Percentiles rank a stretch among this genome's conserved stretches.
Evolutionary conservation across 495 filamentous ascomycete genomes (phyloP).

Genomic region (Penicillium canescens): DNA sequence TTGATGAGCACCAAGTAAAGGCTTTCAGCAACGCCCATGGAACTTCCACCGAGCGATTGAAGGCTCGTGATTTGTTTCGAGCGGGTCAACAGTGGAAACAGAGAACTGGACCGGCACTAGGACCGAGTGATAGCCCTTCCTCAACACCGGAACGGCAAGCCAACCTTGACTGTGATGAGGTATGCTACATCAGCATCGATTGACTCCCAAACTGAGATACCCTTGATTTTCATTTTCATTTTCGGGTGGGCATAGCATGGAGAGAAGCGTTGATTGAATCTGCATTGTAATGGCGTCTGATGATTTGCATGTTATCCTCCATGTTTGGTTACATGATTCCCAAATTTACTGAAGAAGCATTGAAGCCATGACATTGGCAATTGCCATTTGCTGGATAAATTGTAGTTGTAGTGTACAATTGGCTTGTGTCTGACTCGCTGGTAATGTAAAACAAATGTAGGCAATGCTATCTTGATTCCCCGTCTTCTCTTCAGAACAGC

Average conservation of each 20-base stretch:
- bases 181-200: background rate
- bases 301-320: background rate
- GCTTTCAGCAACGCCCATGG: conserved; percentile 42
- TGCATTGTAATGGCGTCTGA: background rate
- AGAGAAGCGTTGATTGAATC: background rate
- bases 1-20: conserved; percentile 29
- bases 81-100: conserved; percentile 46
- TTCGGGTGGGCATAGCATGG: background rate
- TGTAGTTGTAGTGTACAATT: conserved; percentile 6
- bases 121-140: conserved; percentile 26
- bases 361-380: background rate
- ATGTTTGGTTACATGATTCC: background rate
- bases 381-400: background rate
- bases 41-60: conserved; percentile 35
- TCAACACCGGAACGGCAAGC: conserved; percentile 33
- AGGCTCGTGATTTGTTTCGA: conserved; percentile 39
- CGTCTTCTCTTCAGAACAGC: background rate
- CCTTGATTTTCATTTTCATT: background rate
- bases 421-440: conserved; percentile 3
- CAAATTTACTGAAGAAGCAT: background rate
- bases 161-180: conserved; percentile 11
- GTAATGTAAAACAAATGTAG: conserved; percentile 9
- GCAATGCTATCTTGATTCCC: conserved; percentile 5
- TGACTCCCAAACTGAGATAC: background rate
- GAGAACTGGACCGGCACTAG: conserved; percentile 48